These are phyloP conservation scores for Vitis hybrid DNA, from an alignment of 177 flowering plant species.

Conservation along the genomic window DNA sequence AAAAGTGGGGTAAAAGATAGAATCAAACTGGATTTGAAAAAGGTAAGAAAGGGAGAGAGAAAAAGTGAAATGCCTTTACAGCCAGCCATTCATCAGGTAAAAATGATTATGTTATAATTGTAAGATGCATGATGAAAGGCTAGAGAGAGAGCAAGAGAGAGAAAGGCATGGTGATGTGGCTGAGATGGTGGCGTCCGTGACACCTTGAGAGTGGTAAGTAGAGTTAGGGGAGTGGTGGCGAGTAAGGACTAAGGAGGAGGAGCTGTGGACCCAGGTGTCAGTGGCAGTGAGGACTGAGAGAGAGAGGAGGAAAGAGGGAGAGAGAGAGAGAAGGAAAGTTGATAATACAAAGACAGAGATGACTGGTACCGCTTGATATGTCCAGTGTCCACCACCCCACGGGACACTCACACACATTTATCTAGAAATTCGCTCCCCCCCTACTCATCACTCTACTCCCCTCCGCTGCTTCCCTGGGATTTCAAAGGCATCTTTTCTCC, in stretches of 20 bases:
- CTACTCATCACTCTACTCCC: too few relatives aligned
- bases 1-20: not conserved
- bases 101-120: slow-evolving; percentile 35
- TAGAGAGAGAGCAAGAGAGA: slow-evolving; percentile 8
- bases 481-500: not conserved
- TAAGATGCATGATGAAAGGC: not conserved
- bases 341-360: slow-evolving; percentile 21
- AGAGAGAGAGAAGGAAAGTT: slow-evolving; percentile 7
- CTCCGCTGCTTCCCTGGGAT: not conserved
- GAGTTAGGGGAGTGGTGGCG: not conserved
- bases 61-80: slow-evolving; percentile 30
- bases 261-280: slow-evolving; percentile 15
- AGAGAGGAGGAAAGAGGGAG: not conserved
- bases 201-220: slow-evolving; percentile 5
- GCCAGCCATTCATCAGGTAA: slow-evolving; percentile 18
- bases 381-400: slow-evolving; percentile 19
- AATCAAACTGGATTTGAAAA: not conserved
- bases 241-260: not conserved
- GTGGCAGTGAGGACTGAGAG: not conserved
- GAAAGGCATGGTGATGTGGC: slow-evolving; percentile 1
- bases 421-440: slow-evolving; percentile 18
- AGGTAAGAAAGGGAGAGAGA: not conserved
- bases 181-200: slow-evolving; percentile 28
- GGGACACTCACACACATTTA: slow-evolving; percentile 13
- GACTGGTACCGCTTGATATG: slow-evolving; percentile 23